Evolutionary conservation across 805 yeast genomes (phyloP), one percentile per base, ranked within the genome.

Genomic region (Cyberlindnera amylophila): DNA sequence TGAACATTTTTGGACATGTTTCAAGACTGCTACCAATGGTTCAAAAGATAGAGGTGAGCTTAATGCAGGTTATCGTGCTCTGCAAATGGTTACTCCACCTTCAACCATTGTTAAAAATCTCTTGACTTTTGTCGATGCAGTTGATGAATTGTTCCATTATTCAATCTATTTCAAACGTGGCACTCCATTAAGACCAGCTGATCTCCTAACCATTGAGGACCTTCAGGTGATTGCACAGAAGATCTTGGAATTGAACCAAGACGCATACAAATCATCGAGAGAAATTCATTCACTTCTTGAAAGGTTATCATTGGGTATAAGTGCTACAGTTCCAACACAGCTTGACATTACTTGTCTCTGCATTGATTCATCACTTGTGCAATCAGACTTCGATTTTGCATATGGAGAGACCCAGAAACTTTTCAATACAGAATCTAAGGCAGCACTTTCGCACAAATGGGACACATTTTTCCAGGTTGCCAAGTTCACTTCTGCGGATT

Each of bases 331-430:
- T 16, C 39, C 54, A 6, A 19, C 47, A 10, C 17, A 36, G 12
- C 18, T 41, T 6, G 51, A 45, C 9, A 46, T 75, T 6, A 58
- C 68, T 41, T 62, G 70, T 13, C 69, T 76, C 32, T 82, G 86
- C 52, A 77, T 87, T 17, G 87, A 85, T 50, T 71, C 82, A 34
- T 77, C 95, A 0, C 65, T 85, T 21, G 77, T 72, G 1, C 77
- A 82, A 36, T 65, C 69, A 45, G 82, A 86, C 58, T 85, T 86
- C 51, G 58, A 60, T 2, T 77, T 67, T 49, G 89, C 95, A 0
- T 34, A 57, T 75, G 1, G 51, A 52, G n/a, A 66, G 61, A 16
- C 57, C 77, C 31, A 53, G 77, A 9, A 63, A 67, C 19, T 50
- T 46, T 44, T 44, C 38, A 34, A 50, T 36, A 54, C 21, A 23